Conservation (phyloP, 192 early-diverging fungal species). For the Spinellus fusiger region DNA sequence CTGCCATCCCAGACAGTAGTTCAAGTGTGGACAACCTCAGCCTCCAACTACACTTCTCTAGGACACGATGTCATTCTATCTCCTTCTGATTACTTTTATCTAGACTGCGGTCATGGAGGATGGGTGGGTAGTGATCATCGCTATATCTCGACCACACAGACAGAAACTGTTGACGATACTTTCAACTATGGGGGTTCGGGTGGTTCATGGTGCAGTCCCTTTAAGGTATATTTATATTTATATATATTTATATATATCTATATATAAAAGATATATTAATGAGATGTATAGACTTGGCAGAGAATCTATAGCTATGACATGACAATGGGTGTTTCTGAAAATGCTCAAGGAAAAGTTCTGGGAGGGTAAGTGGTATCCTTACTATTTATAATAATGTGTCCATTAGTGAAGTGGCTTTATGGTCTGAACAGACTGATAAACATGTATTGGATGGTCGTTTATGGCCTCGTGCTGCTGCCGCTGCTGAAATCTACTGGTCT, state of each 20-base stretch:
- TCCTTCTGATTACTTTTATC: constrained; percentile 54
- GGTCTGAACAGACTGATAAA: constrained; percentile 60
- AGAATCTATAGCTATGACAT: constrained; percentile 61
- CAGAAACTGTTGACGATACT: constrained; percentile 5
- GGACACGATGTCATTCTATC: constrained; percentile 61
- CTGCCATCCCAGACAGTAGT: constrained; percentile 52
- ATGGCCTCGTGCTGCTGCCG: constrained; percentile 63
- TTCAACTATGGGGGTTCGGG: constrained; percentile 36
- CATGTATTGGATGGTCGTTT: constrained; percentile 49
- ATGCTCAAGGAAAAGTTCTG: constrained; percentile 48
- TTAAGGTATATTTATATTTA: constrained; percentile 29
- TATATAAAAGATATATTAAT: not conserved
- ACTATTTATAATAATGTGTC: not conserved
- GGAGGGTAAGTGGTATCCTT: constrained; percentile 22
- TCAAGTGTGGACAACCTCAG: constrained; percentile 58
- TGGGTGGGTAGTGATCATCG: constrained; percentile 55
- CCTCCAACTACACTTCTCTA: constrained; percentile 45
- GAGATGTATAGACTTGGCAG: constrained; percentile 47
- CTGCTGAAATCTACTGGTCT: constrained; percentile 64
- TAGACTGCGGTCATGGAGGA: constrained; percentile 66
- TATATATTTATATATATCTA: not conserved
- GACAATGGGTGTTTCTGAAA: constrained; percentile 44
- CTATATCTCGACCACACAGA: constrained; percentile 35
- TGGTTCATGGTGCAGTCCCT: constrained; percentile 69
- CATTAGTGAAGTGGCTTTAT: constrained; percentile 56